phyloP scores from a whole-genome alignment of 106 monocot genomes.

The Dendrobium catenatum region DNA sequence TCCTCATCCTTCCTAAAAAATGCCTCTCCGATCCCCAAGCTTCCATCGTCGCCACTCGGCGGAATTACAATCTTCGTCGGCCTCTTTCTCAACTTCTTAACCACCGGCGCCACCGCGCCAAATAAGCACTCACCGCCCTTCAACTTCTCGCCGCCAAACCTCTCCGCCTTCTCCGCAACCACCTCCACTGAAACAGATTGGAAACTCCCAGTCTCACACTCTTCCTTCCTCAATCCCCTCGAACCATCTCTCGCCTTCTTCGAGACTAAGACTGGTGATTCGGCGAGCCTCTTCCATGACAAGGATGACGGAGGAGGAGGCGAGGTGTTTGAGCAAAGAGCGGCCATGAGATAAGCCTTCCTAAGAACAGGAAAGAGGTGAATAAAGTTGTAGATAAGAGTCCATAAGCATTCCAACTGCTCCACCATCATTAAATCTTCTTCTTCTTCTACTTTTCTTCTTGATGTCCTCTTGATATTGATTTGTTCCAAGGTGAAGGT shows the following conservation, averaged over 20 bases:
- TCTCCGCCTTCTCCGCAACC: not conserved
- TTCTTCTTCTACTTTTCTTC: not conserved
- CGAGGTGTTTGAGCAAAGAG: not conserved
- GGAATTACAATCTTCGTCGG: conserved; percentile 58
- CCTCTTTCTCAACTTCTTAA: conserved; percentile 25
- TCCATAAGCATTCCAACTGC: conserved; percentile 14
- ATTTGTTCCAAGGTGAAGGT: not conserved
- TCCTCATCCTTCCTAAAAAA: not conserved
- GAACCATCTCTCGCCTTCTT: not conserved
- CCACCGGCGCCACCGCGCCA: no score
- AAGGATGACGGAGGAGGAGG: not conserved
- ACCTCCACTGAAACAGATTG: not conserved
- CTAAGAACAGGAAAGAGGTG: conserved; percentile 13
- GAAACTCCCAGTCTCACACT: not conserved
- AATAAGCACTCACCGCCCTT: not conserved
- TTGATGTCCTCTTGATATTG: not conserved
- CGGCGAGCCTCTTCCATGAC: conserved; percentile 11
- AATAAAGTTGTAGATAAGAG: conserved; percentile 12
- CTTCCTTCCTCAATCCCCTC: not conserved
- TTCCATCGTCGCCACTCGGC: not conserved
- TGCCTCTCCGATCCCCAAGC: conserved; percentile 8
- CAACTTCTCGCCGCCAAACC: not conserved
- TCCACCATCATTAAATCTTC: not conserved
- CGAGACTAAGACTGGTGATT: not conserved
- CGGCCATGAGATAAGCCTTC: conserved; percentile 5